Base-by-base conservation (phyloP, 495 filamentous ascomycete species). In the Trichoderma orchidacearum region DNA sequence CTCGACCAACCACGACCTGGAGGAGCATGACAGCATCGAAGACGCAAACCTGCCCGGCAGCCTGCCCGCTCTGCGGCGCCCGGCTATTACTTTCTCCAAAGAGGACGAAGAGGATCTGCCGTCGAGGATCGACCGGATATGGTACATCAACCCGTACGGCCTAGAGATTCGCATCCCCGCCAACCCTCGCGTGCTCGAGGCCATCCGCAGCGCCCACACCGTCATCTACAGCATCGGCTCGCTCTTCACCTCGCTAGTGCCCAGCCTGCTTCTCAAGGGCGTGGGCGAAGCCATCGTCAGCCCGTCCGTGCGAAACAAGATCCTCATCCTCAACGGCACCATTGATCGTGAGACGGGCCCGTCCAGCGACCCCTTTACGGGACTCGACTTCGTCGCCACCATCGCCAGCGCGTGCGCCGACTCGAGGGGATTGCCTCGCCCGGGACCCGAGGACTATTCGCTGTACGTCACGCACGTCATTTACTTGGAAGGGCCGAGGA, bases 121-220 rank as follows among this genome's bases (percentile, higher is more conserved):
- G 0, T 78, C 85, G 6, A 80, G 85, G 34, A 95, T 97, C 60
- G 72, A 80, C 61, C 77, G 92, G 6, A 78, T 97, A 60, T 96
- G 88, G 89, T 97, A 96, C 72, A 96, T 97, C 70, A 96, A 95
- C 68, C 90, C 90, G 1, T 97, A 96, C 71, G 92, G 92, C 27
- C 79, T 81, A 62, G 90, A 96, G 69, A 96, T 97, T 65, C 78
- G 83, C 25, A 87, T 87, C 0, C 70, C 80, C 0, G 85, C 88
- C 1, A 96, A 95, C 63, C 85, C 88, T 0, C 83, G 87, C 25
- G 89, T 92, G 0, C 60, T 95, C 2, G 75, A 78, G 8, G 81
- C 85, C 27, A 64, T 96, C 0, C 65, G 72, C 13, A 66, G 68
- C 30, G 79, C 87, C 0, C 74, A 80, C 30, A 81, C 81, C 11